phyloP scores from a whole-genome alignment of 257 asterid genomes.

The Jacaranda mimosifolia region DNA sequence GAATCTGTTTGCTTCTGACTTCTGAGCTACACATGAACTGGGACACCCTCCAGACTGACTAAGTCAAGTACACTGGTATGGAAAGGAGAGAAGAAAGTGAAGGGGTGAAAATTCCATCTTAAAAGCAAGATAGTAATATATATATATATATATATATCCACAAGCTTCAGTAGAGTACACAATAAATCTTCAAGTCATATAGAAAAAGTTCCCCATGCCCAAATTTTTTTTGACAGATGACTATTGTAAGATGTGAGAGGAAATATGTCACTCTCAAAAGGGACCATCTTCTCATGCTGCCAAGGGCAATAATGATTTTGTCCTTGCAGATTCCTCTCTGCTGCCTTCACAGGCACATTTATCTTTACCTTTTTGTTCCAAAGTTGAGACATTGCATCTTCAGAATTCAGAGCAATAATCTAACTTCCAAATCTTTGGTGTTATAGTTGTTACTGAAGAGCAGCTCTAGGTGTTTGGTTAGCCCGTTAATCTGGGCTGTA shows the following conservation, averaged over 20 bases:
- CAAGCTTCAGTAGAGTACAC: slow-evolving; percentile 5
- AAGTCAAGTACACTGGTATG: neutral
- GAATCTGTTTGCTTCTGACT: neutral
- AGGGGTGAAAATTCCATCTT: slow-evolving; percentile 20
- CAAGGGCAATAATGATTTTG: slow-evolving; percentile 45
- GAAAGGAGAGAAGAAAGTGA: neutral
- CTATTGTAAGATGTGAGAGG: slow-evolving; percentile 17
- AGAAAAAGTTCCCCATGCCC: slow-evolving; percentile 33
- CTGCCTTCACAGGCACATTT: slow-evolving; percentile 46
- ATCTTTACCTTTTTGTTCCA: slow-evolving; percentile 38
- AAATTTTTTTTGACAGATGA: slow-evolving; percentile 34
- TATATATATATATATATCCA: neutral
- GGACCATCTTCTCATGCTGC: slow-evolving; percentile 48
- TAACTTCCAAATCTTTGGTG: slow-evolving; percentile 38
- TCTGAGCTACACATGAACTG: neutral
- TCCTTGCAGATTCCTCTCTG: slow-evolving; percentile 52
- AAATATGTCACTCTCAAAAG: slow-evolving; percentile 43
- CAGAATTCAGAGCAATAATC: slow-evolving; percentile 34
- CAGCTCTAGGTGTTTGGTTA: neutral
- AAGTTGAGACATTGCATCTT: slow-evolving; percentile 35
- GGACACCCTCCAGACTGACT: neutral
- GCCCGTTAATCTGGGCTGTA: neutral
- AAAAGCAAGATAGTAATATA: neutral
- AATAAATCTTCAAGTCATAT: slow-evolving; percentile 28
- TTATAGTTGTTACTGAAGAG: neutral